phyloP scores from a whole-genome alignment of 768 basidiomycete species.

The Hebeloma cylindrosporum region DNA sequence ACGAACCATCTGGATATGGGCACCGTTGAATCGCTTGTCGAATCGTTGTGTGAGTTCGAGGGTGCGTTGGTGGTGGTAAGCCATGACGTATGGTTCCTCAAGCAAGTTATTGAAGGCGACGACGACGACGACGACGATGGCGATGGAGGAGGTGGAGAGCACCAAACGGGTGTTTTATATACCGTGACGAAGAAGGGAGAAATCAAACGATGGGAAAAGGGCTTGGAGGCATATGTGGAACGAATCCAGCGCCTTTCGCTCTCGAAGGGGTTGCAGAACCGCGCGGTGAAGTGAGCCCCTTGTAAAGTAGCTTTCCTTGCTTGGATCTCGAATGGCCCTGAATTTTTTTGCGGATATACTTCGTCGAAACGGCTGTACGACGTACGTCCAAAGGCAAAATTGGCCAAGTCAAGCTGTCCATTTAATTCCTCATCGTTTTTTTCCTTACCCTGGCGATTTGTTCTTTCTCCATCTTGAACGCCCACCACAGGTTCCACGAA shows the following conservation, averaged over 20 bases:
- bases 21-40: constrained; percentile 56
- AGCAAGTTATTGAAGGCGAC: constrained; percentile 32
- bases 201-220: constrained; percentile 30
- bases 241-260: constrained; percentile 19
- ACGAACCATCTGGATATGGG: constrained; percentile 69
- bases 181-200: constrained; percentile 33
- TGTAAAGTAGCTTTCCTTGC: no score
- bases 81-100: constrained; percentile 51
- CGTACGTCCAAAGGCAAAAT: no score
- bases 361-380: no score
- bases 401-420: no score
- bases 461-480: no score
- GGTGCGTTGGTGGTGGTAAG: constrained; percentile 65
- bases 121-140: constrained; percentile 24
- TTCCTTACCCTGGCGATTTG: no score
- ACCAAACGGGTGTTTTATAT: constrained; percentile 26
- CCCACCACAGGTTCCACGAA: no score
- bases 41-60: constrained; percentile 47
- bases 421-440: no score
- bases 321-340: no score
- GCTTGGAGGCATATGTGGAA: constrained; percentile 34
- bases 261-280: constrained; percentile 2
- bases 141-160: constrained; percentile 16
- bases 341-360: no score
- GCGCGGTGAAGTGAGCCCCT: no score